Conservation (phyloP, 1,139 yeast genomes). For the Diutina pseudorugosa region DNA sequence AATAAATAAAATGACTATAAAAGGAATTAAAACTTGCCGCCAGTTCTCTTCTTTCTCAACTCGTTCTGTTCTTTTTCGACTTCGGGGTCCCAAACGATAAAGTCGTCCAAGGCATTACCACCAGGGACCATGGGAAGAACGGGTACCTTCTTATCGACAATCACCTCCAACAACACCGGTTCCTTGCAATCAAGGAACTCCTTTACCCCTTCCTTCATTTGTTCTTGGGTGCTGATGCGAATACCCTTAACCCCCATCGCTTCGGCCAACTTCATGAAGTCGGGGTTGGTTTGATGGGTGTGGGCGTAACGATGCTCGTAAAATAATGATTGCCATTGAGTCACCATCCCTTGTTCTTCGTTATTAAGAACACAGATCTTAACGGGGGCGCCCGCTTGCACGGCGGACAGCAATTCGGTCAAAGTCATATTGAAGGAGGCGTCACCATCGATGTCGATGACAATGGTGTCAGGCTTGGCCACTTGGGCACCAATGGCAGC, state of each 20-base stretch:
- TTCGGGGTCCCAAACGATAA: slow-evolving; percentile 72
- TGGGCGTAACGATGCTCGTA: slow-evolving; percentile 95
- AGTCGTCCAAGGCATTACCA: slow-evolving; percentile 90
- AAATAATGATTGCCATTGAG: slow-evolving; percentile 97
- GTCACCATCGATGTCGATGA: slow-evolving; percentile 96
- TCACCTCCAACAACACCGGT: slow-evolving; percentile 83
- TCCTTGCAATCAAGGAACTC: slow-evolving; percentile 59
- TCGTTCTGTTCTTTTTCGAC: slow-evolving; percentile 64
- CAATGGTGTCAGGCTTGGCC: slow-evolving; percentile 88
- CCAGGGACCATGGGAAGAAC: slow-evolving; percentile 98
- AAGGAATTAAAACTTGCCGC: slow-evolving; percentile 31
- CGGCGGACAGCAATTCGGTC: slow-evolving; percentile 86
- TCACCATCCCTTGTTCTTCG: slow-evolving; percentile 99
- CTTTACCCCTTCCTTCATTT: slow-evolving; percentile 37
- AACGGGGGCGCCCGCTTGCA: slow-evolving; percentile 84
- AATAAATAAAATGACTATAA: not conserved
- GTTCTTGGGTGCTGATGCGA: slow-evolving; percentile 56
- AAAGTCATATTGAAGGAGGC: slow-evolving; percentile 97
- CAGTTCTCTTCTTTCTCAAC: slow-evolving; percentile 48
- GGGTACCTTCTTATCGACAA: slow-evolving; percentile 92
- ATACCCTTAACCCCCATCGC: slow-evolving; percentile 88
- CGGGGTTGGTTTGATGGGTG: slow-evolving; percentile 91
- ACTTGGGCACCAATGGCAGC: slow-evolving; percentile 98
- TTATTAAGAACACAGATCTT: slow-evolving; percentile 83
- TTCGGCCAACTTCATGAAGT: slow-evolving; percentile 85